Evolutionary conservation across 768 basidiomycete species (phyloP).

Genomic region (Wakefieldia striispora): DNA sequence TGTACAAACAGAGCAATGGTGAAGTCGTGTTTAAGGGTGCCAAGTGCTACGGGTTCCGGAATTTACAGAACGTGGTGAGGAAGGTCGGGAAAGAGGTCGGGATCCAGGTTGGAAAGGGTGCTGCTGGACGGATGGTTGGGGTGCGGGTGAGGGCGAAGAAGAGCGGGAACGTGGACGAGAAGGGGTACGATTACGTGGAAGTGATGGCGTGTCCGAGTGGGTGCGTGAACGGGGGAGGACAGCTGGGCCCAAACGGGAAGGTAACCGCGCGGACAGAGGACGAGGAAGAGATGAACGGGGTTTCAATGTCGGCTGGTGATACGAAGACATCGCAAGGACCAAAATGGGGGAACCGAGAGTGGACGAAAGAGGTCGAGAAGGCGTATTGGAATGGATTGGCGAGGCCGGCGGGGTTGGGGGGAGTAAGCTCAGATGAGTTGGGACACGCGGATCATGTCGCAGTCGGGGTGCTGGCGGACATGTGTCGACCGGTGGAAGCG

Average conservation of each 20-base stretch:
- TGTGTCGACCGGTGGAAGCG: conserved; percentile 34
- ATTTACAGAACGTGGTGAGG: conserved; percentile 94
- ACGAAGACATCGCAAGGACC: conserved; percentile 34
- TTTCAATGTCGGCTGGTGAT: conserved; percentile 20
- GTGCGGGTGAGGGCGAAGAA: conserved; percentile 31
- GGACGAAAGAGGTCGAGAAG: conserved; percentile 78
- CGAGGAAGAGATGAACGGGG: conserved; percentile 59
- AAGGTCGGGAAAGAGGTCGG: conserved; percentile 88
- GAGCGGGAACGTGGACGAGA: conserved; percentile 37
- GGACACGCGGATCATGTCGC: conserved; percentile 38
- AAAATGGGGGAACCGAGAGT: conserved; percentile 81
- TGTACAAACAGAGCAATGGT: conserved; percentile 44
- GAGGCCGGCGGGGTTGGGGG: conserved; percentile 47
- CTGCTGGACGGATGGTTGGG: conserved; percentile 46
- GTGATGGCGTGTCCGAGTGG: conserved; percentile 99
- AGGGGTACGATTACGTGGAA: conserved; percentile 85
- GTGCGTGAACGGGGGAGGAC: conserved; percentile 97
- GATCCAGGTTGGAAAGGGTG: conserved; percentile 67
- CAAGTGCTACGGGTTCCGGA: conserved; percentile 96
- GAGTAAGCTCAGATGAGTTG: conserved; percentile 8
- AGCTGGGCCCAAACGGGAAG: conserved; percentile 37
- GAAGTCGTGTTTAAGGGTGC: conserved; percentile 86
- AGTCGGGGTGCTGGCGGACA: conserved; percentile 39
- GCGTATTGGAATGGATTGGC: conserved; percentile 69
- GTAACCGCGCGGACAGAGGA: conserved; percentile 36